phyloP scores from a whole-genome alignment of 352 stramenopile genomes.

The Phytophthora pseudosyringae region DNA sequence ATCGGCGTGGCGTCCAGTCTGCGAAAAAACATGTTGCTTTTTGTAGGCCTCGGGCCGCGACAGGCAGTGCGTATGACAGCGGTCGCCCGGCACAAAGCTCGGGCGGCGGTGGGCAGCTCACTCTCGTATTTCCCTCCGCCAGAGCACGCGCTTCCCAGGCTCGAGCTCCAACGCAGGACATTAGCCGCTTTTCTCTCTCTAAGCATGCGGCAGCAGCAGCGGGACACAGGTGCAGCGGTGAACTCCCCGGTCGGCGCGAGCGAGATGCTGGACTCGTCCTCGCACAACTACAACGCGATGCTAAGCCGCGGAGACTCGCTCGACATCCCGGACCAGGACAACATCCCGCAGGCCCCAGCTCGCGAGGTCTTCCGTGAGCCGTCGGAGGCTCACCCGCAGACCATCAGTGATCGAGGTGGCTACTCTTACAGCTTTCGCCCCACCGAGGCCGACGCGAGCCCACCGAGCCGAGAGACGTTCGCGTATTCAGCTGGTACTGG shows the following conservation, averaged over 20 bases:
- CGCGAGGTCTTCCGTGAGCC: slow-evolving; percentile 37
- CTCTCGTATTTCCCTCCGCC: slow-evolving; percentile 22
- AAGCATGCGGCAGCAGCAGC: slow-evolving; percentile 8
- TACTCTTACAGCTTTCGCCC: slow-evolving; percentile 30
- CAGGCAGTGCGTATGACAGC: slow-evolving; percentile 27
- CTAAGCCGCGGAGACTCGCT: slow-evolving; percentile 21
- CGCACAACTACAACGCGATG: slow-evolving; percentile 33
- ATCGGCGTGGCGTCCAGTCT: slow-evolving; percentile 18
- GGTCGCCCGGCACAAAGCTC: slow-evolving; percentile 29
- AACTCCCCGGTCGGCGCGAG: slow-evolving; percentile 18
- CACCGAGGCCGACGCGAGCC: slow-evolving; percentile 17
- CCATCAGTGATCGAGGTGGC: slow-evolving; percentile 27
- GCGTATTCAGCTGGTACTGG: slow-evolving; percentile 31
- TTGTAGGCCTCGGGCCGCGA: slow-evolving; percentile 13
- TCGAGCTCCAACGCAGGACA: slow-evolving; percentile 7
- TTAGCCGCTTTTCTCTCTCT: slow-evolving; percentile 1
- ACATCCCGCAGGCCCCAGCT: slow-evolving; percentile 16
- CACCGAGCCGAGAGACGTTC: slow-evolving; percentile 24
- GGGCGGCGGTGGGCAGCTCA: slow-evolving; percentile 11
- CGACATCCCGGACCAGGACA: slow-evolving; percentile 32
- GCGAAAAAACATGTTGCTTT: slow-evolving; percentile 34
- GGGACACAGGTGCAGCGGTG: slow-evolving; percentile 3
- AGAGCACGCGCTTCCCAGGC: background rate
- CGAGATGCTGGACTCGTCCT: slow-evolving; percentile 20
- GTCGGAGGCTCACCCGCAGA: slow-evolving; percentile 24